These are phyloP conservation scores for Salvia splendens DNA, from an alignment of 257 asterid species.

Conservation along the genomic window DNA sequence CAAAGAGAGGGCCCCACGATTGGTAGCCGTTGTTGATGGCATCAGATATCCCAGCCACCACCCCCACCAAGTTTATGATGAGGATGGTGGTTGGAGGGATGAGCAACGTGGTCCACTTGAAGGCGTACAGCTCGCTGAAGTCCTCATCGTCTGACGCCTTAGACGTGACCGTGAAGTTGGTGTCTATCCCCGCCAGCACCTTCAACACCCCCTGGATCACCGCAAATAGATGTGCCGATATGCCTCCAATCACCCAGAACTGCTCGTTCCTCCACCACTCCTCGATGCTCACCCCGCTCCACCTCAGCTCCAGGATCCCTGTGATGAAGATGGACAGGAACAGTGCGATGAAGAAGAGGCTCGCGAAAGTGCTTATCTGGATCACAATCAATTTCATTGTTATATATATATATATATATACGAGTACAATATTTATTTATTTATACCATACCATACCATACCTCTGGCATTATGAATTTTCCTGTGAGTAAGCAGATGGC, in stretches of 20 bases:
- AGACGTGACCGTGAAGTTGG: constrained; percentile 89
- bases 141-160: constrained; percentile 80
- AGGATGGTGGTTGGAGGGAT: constrained; percentile 91
- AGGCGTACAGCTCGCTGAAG: constrained; percentile 76
- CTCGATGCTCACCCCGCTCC: constrained; percentile 97
- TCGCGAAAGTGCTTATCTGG: constrained; percentile 82
- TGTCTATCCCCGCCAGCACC: constrained; percentile 82
- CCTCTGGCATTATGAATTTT: constrained; percentile 86
- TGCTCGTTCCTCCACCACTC: constrained; percentile 99
- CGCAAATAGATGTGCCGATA: constrained; percentile 89
- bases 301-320: constrained; percentile 82
- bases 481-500: constrained; percentile 91
- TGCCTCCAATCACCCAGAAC: constrained; percentile 96
- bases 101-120: constrained; percentile 92
- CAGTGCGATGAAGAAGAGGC: constrained; percentile 89
- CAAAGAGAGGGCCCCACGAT: constrained; percentile 91
- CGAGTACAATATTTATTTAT: too few relatives aligned
- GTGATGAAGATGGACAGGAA: constrained; percentile 81
- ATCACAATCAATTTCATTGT: too few relatives aligned
- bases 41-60: constrained; percentile 88
- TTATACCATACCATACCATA: too few relatives aligned
- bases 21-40: constrained; percentile 85
- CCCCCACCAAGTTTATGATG: constrained; percentile 81
- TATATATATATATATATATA: too few relatives aligned
- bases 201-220: constrained; percentile 82